Base-by-base conservation (phyloP, 2,329 filamentous ascomycete species). In the Knufia petricola region DNA sequence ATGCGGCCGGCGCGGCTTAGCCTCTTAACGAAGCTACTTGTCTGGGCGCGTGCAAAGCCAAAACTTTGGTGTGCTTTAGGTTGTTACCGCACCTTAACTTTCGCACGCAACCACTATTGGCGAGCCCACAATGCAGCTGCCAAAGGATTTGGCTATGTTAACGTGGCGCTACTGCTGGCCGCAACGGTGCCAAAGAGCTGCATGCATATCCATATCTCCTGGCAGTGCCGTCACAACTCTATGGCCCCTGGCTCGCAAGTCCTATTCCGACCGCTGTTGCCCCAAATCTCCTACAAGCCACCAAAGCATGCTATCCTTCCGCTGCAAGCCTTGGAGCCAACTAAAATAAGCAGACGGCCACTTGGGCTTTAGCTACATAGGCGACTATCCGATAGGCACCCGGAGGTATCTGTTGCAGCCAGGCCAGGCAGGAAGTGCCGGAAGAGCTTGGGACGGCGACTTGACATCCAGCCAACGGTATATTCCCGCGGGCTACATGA, bases 201-300 rank as follows among this genome's bases (percentile, higher is more conserved):
- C 34, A 37, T 37, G 34, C 34, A 37, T 37, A 37, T 20, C 6
- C 7, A 8, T 13, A 15, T 30, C 9, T n/a, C 4, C 13, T 13
- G 20, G 34, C n/a, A n/a, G n/a, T 24, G 30, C 43, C 21, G 31
- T 46, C 43, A 46, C 43, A 4, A 21, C 28, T 15, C 21, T 17
- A 19, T 47, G 23, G 26, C 10, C 20, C 20, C 10, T 39, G 21
- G 15, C 17, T 20, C 8, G 19, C 2, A 39, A 9, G 10, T 3
- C 13, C n/a, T 19, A 32, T 39, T 2, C 15, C 44, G 32, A 47
- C 44, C 44, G 44, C 44, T 30, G 15, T 47, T 39, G 28, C 24
- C 26, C 15, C n/a, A 20, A 46, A 21, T 17, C 13, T 6, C 13
- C 21, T 13, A 15, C 9, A 39, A 39, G 19, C 19, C 32, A 23